Evolutionary conservation across 441 rosid species (phyloP), one percentile per base, ranked within the genome.

Genomic region (Euphorbia schlechtendalii): DNA sequence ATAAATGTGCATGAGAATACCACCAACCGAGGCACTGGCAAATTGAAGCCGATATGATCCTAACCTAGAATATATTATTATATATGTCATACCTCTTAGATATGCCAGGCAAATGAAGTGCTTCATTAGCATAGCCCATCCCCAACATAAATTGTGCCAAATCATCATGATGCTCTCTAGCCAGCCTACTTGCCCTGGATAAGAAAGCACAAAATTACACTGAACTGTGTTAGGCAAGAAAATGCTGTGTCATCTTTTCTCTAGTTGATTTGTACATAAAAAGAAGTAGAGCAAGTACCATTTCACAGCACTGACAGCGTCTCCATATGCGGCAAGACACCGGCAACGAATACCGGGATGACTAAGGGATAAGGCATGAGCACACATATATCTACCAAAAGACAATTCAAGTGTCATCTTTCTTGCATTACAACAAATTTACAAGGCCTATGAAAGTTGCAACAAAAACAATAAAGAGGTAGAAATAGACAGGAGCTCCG

Each of bases 341-440:
- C 96, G 93, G 70, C 99, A 94, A 30, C 94, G 96, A 72, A 94
- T 91, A 59, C 98, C 96, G 41, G 99, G 99, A 86, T 94, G 99
- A 79, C 82, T 94, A 56, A 94, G 85, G 68, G 96, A 94, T 71
- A 94, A 78, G 56, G 99, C 99, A 83, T 94, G 99, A 0, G 96
- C 87, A 67, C 91, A 87, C 96, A 94, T 91, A 81, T 91, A 94
- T 86, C 99, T 94, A 71, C 60, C 68, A 80, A 51, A 76, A 56
- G 65, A 69, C 17, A 57, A 69, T 32, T 20, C 21, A 63, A 14
- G 43, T 46, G 40, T 68, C 65, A 64, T 54, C 10, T 25, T 48
- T 63, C 18, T 54, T 11, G 30, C 49, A 25, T 8, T 24, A 22
- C 5, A 58, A 3, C 17, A 46, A 15, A 46, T 15, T 14, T 32